phyloP scores from a whole-genome alignment of 2,329 filamentous ascomycete species.

The Talaromyces sp. region DNA sequence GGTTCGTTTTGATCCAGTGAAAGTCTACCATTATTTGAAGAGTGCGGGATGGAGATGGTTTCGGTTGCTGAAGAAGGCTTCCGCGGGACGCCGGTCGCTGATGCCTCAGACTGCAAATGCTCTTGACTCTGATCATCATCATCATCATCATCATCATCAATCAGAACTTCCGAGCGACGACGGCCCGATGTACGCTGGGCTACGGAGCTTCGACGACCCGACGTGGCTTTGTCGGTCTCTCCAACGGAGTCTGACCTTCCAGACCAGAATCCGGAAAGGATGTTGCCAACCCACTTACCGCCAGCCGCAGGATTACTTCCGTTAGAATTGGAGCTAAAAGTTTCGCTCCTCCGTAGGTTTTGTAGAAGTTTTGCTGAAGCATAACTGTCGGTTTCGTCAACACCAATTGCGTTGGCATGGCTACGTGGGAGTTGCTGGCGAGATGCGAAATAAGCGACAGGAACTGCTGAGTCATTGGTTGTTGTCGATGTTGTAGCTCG shows the following conservation, averaged over 20 bases:
- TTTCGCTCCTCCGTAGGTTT: constrained; percentile 51
- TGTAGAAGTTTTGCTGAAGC: constrained; percentile 53
- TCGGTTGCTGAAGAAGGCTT: constrained; percentile 23
- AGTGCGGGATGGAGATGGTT: constrained; percentile 33
- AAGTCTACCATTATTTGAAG: constrained; percentile 19
- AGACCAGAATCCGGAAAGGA: constrained; percentile 54
- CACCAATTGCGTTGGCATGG: constrained; percentile 21
- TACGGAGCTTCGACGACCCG: constrained; percentile 10
- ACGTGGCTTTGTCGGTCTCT: background rate
- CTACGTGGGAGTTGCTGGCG: constrained; percentile 33
- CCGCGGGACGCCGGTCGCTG: background rate
- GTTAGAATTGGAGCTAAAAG: constrained; percentile 41
- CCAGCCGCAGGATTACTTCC: constrained; percentile 43
- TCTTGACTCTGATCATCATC: background rate
- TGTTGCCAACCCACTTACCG: constrained; percentile 50
- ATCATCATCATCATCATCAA: background rate
- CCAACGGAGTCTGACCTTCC: constrained; percentile 44
- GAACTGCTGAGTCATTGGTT: constrained; percentile 46
- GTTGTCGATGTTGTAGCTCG: constrained; percentile 49
- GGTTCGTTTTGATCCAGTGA: constrained; percentile 22
- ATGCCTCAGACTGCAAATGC: background rate
- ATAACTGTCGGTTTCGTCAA: constrained; percentile 37
- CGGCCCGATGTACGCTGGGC: background rate
- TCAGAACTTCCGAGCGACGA: background rate
- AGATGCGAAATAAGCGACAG: constrained; percentile 51